Base-by-base conservation (phyloP, 2,329 filamentous ascomycete genomes). In the Aspergillus carbonarius region DNA sequence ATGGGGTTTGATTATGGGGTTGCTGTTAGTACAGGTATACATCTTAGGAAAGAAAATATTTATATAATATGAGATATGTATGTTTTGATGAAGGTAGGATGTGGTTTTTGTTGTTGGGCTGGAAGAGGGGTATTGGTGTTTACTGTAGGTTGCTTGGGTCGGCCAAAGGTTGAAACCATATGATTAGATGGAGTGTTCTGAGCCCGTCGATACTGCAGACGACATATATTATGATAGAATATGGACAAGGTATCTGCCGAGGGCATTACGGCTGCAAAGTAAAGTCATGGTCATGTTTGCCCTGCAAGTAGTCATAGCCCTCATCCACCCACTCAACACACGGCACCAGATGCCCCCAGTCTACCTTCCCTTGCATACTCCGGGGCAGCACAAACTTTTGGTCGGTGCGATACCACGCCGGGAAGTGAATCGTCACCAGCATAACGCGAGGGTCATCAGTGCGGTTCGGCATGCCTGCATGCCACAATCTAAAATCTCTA, bases 391-490 rank as follows among this genome's bases (percentile, higher is more conserved):
- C 65, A 57, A 76, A 60, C 50, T 63, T 67, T 59, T 74, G 65
- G 5, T 70, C 62, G 59, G 69, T 74, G 32, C 66, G 58, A 51
- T 69, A 70, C 73, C 77, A 80, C 15, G 62, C 64, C 3, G 77
- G 71, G 64, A 78, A 78, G 58, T 73, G 68, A 10, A 76, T 69
- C 52, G 71, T 69, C 25, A 70, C 72, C 54, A 80, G 71, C 80
- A 82, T 82, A 18, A 82, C 75, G 39, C 80, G 69, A 18, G 76
- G 74, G 3, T 76, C 70, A 13, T 73, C 60, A 1, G 73, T 74
- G 42, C 67, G 61, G 66, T 82, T 83, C n/a, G 80, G 78, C 72
- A 78, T 80, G 0, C 80, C 79, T 7, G 78, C 79, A 70, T 82
- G 80, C 79, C 79, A 82, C 32, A 83, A 70, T 4, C 79, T 69